Evolutionary conservation across 257 asterid genomes (phyloP), one percentile per base, ranked within the genome.

Genomic region (Scutellaria galericulata): DNA sequence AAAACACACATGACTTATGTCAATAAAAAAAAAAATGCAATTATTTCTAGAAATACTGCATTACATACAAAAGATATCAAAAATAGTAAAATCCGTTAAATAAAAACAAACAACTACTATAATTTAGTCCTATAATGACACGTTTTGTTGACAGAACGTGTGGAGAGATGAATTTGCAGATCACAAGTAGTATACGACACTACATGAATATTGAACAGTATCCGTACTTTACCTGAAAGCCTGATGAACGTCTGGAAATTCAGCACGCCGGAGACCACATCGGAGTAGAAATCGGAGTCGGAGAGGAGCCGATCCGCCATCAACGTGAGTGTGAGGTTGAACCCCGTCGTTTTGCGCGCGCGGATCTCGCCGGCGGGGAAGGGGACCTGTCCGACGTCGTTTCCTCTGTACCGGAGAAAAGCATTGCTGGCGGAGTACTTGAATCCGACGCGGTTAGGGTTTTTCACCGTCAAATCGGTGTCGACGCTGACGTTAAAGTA

Each of bases 401-500:
- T 67, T 8, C 86, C 88, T 15, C 84, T 77, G 83, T 83, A 90
- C 46, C 73, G 76, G 41, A 88, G 84, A 10, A 72, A 9, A 2
- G 90, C 90, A 7, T 80, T 77, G 40, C 84, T 82, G 73, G 70
- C 14, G n/a, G 64, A 9, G 85, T 79, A 86, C 73, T 75, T 72
- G 84, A 90, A 86, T 1, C 91, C 88, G 31, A 90, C 91, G 59
- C 82, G 68, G 77, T 90, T 90, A 3, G 93, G 96, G 71, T 90
- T 90, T 3, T 27, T n/a, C 8, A 88, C 81, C 24, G 83, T 14
- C 79, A 88, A 24, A 68, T 42, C 15, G 56, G 79, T 74, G 74
- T 80, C 78, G 22, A 90, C 14, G 50, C 80, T 82, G 64, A 83
- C 54, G 78, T 88, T 90, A 39, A 88, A 9, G 76, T n/a, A 10